Conservation (phyloP, 345 rosid species). For the Pugionium dolabratum region DNA sequence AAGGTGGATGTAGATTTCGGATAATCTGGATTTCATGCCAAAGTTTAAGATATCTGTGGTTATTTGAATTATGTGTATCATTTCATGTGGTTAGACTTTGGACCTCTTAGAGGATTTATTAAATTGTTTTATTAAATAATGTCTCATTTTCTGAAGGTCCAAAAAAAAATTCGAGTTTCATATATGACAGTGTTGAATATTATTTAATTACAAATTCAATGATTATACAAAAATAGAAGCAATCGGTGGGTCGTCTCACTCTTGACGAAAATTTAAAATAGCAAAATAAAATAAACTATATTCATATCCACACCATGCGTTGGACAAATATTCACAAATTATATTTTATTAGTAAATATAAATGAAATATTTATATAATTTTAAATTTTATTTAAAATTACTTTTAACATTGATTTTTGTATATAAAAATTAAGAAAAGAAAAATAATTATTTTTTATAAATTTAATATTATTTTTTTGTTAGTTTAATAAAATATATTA, state of each 20-base stretch:
- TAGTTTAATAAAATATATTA: no score
- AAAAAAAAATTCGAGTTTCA: constrained; percentile 17
- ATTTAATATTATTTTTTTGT: no score
- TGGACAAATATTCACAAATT: no score
- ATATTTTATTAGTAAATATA: no score
- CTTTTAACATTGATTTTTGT: no score
- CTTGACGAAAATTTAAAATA: constrained; percentile 5
- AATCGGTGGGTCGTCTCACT: constrained; percentile 10
- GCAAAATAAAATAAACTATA: no score
- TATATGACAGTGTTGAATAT: constrained; percentile 34
- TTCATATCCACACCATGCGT: no score
- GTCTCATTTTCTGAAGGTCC: constrained; percentile 32
- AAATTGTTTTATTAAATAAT: neutral
- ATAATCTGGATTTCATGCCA: neutral
- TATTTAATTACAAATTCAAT: neutral
- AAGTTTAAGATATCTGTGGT: neutral
- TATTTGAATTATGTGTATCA: constrained; percentile 23
- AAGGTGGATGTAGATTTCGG: neutral
- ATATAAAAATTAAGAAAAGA: no score
- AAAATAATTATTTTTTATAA: no score
- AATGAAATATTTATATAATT: no score
- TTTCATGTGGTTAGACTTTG: constrained; percentile 26
- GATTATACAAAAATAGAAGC: constrained; percentile 9
- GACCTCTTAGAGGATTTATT: constrained; percentile 24
- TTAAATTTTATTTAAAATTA: no score